Percentiles rank a stretch among this genome's conserved stretches.
phyloP scores from a whole-genome alignment of 345 rosid species.

The Jatropha curcas region DNA sequence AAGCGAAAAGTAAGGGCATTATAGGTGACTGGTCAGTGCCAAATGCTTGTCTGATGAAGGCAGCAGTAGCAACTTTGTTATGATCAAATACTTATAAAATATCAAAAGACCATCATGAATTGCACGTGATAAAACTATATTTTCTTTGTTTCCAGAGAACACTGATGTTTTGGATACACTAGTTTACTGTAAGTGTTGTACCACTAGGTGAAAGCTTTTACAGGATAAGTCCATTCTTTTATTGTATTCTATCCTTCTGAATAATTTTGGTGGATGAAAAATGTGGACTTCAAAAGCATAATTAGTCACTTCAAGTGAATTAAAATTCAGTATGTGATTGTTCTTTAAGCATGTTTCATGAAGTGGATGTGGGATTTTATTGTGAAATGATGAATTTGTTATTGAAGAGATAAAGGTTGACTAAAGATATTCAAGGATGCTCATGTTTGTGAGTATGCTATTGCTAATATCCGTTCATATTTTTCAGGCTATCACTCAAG shows the following conservation, averaged over 20 bases:
- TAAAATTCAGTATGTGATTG: not conserved
- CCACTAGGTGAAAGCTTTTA: not conserved
- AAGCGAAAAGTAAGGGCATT: not conserved
- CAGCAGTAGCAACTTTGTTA: not conserved
- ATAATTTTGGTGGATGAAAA: no score
- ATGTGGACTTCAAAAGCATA: not conserved
- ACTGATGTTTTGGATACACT: not conserved
- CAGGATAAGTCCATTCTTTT: not conserved
- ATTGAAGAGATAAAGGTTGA: slow-evolving; percentile 2
- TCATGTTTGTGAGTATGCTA: slow-evolving; percentile 9
- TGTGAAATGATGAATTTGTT: not conserved
- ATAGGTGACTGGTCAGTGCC: not conserved
- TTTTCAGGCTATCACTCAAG: slow-evolving; percentile 46
- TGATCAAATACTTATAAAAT: not conserved
- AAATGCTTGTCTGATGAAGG: not conserved
- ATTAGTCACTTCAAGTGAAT: not conserved
- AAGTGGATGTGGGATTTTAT: not conserved
- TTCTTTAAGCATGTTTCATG: not conserved
- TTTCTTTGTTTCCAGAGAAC: not conserved
- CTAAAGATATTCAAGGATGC: not conserved
- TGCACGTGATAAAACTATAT: not conserved
- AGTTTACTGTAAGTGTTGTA: not conserved
- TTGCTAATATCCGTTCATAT: slow-evolving; percentile 3
- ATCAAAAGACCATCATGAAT: not conserved
- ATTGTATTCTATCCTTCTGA: no score